Base-by-base conservation (phyloP, 306 rosid species). In the Gleditsia sinensis region DNA sequence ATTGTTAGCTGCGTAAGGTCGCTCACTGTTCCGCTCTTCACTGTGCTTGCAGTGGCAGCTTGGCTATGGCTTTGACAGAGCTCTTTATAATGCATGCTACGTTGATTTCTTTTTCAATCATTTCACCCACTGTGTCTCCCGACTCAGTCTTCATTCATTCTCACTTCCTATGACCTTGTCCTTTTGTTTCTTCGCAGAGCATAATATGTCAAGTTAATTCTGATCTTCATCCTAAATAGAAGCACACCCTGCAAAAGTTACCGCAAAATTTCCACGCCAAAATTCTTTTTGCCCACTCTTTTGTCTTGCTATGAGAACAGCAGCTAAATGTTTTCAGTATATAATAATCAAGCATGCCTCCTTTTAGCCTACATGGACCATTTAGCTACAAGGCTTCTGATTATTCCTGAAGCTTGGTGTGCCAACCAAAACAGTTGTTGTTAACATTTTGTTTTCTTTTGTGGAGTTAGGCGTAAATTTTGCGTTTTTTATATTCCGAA, bases 21-120 rank as follows among this genome's bases (percentile, higher is more conserved):
- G n/a, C n/a, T n/a, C n/a, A n/a, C n/a, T n/a, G n/a, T n/a, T n/a
- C n/a, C n/a, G n/a, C n/a, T n/a, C n/a, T n/a, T 61, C 32, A 67
- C 34, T 53, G 48, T 37, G 43, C 6, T 40, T n/a, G n/a, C n/a
- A 16, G 54, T 14, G 21, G 27, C 57, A 36, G 34, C 48, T 39
- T 25, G 57, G 78, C 28, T 57, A 42, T 73, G 67, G 17, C 25
- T 36, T 17, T 37, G 32, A 19, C 2, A 30, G 21, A 64, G 27
- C 4, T 30, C 70, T 50, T 45, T 23, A 12, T 62, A 13, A n/a
- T 59, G 66, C 66, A 59, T 49, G 83, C 33, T 69, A 71, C 13
- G 81, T 79, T 79, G 78, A 77, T 79, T 76, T 82, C 78, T 66
- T 67, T 68, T 63, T 74, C n/a, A 68, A 73, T 82, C 78, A 79